Conservation (phyloP, 768 basidiomycete genomes). For the Suillus hirtellus region DNA sequence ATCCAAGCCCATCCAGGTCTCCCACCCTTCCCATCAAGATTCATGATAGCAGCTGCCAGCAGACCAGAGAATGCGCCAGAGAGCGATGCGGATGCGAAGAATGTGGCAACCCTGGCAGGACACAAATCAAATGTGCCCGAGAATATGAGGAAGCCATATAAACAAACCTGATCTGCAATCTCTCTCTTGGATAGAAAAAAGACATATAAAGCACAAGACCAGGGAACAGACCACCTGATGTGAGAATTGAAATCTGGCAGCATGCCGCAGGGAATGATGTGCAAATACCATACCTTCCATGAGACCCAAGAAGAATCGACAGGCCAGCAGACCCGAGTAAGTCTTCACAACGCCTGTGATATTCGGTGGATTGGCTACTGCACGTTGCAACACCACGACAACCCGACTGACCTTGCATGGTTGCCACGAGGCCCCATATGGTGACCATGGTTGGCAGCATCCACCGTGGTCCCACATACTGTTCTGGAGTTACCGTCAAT, state of each 20-base stretch:
- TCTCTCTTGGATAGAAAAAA: constrained; percentile 41
- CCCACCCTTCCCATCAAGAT: constrained; percentile 54
- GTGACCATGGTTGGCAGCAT: constrained; percentile 62
- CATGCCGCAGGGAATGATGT: background rate
- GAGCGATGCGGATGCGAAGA: constrained; percentile 47
- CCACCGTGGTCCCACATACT: constrained; percentile 54
- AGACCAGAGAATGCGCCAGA: constrained; percentile 66
- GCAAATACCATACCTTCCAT: constrained; percentile 49
- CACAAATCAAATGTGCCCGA: constrained; percentile 12
- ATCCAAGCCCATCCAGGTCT: constrained; percentile 65
- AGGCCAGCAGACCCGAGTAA: constrained; percentile 54
- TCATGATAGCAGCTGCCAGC: constrained; percentile 58
- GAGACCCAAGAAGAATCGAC: constrained; percentile 51
- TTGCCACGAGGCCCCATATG: constrained; percentile 67
- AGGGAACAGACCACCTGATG: constrained; percentile 56
- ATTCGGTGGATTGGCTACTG: background rate
- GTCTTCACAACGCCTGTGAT: constrained; percentile 43
- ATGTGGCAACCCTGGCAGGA: constrained; percentile 36
- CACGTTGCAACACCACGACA: background rate
- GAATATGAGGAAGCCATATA: background rate
- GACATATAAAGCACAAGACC: constrained; percentile 60
- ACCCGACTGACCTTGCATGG: constrained; percentile 51
- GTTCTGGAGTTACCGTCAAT: constrained; percentile 3
- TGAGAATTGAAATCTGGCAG: constrained; percentile 8
- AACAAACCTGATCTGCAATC: constrained; percentile 25